phyloP scores from a whole-genome alignment of 2,329 filamentous ascomycete genomes.

The Phyllosticta capitalensis region DNA sequence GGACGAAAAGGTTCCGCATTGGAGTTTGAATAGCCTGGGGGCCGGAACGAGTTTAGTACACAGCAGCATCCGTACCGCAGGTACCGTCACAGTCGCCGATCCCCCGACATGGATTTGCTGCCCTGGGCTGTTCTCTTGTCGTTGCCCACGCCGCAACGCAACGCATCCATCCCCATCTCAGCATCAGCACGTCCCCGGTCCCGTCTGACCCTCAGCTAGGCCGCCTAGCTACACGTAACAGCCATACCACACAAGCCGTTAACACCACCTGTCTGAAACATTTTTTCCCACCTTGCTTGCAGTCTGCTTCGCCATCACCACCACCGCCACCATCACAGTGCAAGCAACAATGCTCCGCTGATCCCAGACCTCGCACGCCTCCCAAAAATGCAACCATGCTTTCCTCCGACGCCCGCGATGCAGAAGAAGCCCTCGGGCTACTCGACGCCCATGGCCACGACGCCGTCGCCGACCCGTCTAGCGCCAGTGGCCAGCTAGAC shows the following conservation, averaged over 20 bases:
- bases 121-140: background rate
- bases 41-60: background rate
- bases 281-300: background rate
- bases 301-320: background rate
- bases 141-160: background rate
- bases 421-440: conserved; percentile 9
- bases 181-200: background rate
- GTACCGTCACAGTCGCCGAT: background rate
- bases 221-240: background rate
- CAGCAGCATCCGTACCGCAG: background rate
- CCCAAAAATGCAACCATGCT: conserved; percentile 5
- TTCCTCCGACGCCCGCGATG: conserved; percentile 10
- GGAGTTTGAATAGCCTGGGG: background rate
- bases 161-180: background rate
- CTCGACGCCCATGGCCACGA: conserved; percentile 5
- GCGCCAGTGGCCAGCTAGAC: conserved; percentile 2
- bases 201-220: background rate
- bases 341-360: conserved; percentile 1
- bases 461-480: background rate
- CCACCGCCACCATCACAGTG: background rate
- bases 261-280: background rate
- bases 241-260: background rate
- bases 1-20: background rate
- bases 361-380: background rate
- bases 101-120: background rate